Conservation (phyloP, 768 basidiomycete genomes). For the Lanmaoa rubissima region DNA sequence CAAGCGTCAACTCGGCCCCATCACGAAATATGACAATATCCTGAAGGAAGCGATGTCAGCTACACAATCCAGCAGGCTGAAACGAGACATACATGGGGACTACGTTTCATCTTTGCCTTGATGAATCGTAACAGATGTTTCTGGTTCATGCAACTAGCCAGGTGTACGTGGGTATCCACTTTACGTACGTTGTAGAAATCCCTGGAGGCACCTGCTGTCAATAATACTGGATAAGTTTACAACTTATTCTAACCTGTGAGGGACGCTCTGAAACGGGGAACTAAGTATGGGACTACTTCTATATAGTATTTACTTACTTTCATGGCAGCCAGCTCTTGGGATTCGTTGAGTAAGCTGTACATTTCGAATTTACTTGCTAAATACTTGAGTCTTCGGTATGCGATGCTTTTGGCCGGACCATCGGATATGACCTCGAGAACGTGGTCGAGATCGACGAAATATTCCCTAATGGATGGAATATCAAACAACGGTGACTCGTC, state of each 20-base stretch:
- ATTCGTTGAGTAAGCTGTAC: slow-evolving; percentile 89
- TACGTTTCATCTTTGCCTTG: slow-evolving; percentile 96
- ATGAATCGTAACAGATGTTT: slow-evolving; percentile 98
- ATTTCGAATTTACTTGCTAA: slow-evolving; percentile 92
- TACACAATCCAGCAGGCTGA: background rate
- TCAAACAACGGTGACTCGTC: slow-evolving; percentile 63
- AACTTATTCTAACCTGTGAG: slow-evolving; percentile 26
- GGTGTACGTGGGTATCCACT: slow-evolving; percentile 98
- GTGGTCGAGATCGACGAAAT: slow-evolving; percentile 94
- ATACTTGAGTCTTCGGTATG: slow-evolving; percentile 88
- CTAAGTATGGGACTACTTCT: slow-evolving; percentile 4
- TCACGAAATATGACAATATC: slow-evolving; percentile 97
- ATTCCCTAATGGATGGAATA: slow-evolving; percentile 86
- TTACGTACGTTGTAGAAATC: slow-evolving; percentile 99
- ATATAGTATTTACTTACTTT: slow-evolving; percentile 55
- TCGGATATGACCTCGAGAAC: slow-evolving; percentile 88
- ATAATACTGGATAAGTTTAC: background rate
- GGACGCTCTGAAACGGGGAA: slow-evolving; percentile 24
- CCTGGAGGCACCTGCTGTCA: slow-evolving; percentile 39
- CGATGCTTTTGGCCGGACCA: slow-evolving; percentile 95
- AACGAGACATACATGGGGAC: slow-evolving; percentile 57
- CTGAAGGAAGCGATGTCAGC: slow-evolving; percentile 39
- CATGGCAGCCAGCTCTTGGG: slow-evolving; percentile 93
- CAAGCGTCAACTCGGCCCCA: slow-evolving; percentile 79
- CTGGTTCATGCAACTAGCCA: slow-evolving; percentile 99